Base-by-base conservation (phyloP, 305 asterid species). In the Fraxinus baroniana region DNA sequence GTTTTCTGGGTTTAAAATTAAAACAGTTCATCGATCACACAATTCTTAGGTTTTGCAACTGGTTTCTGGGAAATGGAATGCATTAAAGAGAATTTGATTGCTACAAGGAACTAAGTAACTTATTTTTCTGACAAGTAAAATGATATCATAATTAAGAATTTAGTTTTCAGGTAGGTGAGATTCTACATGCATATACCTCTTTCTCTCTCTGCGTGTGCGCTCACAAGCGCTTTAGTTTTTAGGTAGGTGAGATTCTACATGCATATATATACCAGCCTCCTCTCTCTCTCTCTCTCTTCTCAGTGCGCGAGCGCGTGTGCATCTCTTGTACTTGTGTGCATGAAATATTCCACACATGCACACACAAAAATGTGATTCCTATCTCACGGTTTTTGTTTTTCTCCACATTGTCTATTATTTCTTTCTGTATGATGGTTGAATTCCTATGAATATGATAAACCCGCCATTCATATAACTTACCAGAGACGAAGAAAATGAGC, bases 131-230 rank as follows among this genome's bases (percentile, higher is more conserved):
- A 2, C 18, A 4, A 4, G 22, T 68, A 28, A 30, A 26, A 68
- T 28, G 39, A 68, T 4, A 49, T 15, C 74, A 68, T 26, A 30
- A 28, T 68, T 68, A 9, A 28, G 8, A 24, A 66, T 28, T 4
- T 15, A 49, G 12, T 62, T 62, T 62, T 4, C 77, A 76, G 30
- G 60, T 17, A 30, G 36, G 78, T 17, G 77, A 49, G 82, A 78
- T 80, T 79, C 44, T 60, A 32, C 10, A 26, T 35, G 78, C 30
- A 70, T 5, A 22, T 88, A 94, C 99, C 44, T 9, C 46, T 9
- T 12, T 9, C 46, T 9, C 55, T 44, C 52, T 3, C 55, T 44
- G n/a, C 12, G n/a, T 44, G n/a, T 0, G 49, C 0, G 2, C 35
- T 4, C 35, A 0, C 35, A 32, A 28, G 32, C 3, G 2, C 32